phyloP scores from a whole-genome alignment of 306 rosid genomes.

The Castanea mollissima region DNA sequence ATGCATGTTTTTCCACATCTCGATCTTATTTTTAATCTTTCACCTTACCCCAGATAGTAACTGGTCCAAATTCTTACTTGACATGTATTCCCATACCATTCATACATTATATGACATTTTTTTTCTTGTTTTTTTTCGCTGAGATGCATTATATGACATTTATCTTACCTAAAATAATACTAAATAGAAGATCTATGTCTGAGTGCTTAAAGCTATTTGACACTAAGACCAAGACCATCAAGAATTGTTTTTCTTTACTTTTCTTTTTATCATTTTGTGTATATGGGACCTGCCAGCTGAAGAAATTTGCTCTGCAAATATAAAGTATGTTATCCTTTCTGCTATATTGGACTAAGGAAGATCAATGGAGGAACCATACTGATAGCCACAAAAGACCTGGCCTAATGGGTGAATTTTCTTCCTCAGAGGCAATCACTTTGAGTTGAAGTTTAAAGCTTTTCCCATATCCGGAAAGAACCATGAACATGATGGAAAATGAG shows the following conservation, averaged over 20 bases:
- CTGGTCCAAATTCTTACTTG: background rate
- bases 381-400: background rate
- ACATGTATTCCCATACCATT: background rate
- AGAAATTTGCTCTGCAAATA: background rate
- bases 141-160: background rate
- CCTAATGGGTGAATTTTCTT: background rate
- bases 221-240: background rate
- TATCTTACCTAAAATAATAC: background rate
- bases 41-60: constrained; percentile 2
- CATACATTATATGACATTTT: background rate
- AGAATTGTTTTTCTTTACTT: background rate
- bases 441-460: background rate
- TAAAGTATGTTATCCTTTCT: background rate
- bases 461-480: background rate
- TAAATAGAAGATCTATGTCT: background rate
- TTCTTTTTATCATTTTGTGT: background rate
- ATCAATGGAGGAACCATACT: background rate
- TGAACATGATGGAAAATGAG: background rate
- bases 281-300: background rate
- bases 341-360: background rate
- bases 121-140: too few relatives aligned
- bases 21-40: background rate
- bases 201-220: background rate
- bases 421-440: background rate
- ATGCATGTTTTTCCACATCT: background rate